Conservation (phyloP, 2,329 filamentous ascomycete species). For the Paracamarosporium sp. region DNA sequence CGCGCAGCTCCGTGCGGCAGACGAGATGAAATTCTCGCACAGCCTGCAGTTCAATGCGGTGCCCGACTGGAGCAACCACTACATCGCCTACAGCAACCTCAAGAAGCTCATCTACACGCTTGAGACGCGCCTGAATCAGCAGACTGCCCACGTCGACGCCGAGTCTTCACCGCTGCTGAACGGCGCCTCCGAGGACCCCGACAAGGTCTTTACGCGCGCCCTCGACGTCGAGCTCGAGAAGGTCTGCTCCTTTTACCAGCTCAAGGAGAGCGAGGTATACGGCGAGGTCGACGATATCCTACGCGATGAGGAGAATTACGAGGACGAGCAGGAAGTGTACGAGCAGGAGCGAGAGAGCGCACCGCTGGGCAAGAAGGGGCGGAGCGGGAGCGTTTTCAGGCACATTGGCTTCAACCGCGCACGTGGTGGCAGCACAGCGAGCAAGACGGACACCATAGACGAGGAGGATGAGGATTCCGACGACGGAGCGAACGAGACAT, state of each 20-base stretch:
- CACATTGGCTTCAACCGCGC: constrained; percentile 53
- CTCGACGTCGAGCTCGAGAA: constrained; percentile 93
- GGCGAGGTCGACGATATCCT: constrained; percentile 81
- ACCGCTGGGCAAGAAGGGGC: constrained; percentile 46
- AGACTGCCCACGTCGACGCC: constrained; percentile 66
- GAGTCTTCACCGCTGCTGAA: constrained; percentile 85
- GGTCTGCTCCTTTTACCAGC: constrained; percentile 85
- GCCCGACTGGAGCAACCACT: constrained; percentile 98
- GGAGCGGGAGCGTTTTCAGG: constrained; percentile 61
- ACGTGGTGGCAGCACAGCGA: constrained; percentile 54
- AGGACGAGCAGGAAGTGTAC: constrained; percentile 59
- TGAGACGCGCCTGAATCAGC: constrained; percentile 80
- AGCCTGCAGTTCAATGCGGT: constrained; percentile 99
- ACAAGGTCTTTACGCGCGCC: constrained; percentile 79
- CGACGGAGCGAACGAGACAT: constrained; percentile 64
- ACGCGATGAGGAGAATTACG: constrained; percentile 73
- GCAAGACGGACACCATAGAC: constrained; percentile 55
- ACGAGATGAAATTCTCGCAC: constrained; percentile 99
- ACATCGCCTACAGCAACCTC: constrained; percentile 97
- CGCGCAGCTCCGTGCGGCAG: constrained; percentile 71
- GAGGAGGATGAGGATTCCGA: constrained; percentile 64
- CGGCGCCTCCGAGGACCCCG: constrained; percentile 70
- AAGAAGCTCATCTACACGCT: constrained; percentile 99
- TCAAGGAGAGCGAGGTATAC: constrained; percentile 88
- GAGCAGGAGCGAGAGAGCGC: constrained; percentile 46